These are phyloP conservation scores for Houttuynia cordata DNA, from an alignment of 164 flowering plant genomes.

Conservation along the genomic window DNA sequence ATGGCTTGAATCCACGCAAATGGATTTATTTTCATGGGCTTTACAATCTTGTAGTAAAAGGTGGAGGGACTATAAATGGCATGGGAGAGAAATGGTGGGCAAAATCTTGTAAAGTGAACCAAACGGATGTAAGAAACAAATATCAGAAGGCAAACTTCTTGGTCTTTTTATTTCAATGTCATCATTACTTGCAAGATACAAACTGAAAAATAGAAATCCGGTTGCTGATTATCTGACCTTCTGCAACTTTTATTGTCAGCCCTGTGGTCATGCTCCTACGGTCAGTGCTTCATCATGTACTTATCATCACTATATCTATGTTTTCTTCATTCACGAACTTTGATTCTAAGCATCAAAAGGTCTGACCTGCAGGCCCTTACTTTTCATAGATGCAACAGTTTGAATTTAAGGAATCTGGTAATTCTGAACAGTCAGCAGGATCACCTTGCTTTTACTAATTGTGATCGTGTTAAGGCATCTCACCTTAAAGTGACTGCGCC, in stretches of 20 bases:
- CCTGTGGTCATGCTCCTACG: constrained; percentile 82
- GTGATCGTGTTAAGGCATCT: constrained; percentile 38
- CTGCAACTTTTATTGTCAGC: constrained; percentile 39
- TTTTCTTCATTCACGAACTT: neutral
- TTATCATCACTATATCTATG: neutral
- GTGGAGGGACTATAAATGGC: constrained; percentile 70
- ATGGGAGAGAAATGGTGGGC: constrained; percentile 94
- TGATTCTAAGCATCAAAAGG: neutral
- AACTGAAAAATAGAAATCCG: neutral
- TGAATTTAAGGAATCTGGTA: constrained; percentile 39
- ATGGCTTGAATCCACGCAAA: constrained; percentile 43
- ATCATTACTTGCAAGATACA: neutral
- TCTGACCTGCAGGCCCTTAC: constrained; percentile 60
- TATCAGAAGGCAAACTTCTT: too few relatives aligned
- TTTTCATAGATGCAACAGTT: constrained; percentile 64
- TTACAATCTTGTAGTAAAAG: constrained; percentile 53
- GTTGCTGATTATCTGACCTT: constrained; percentile 8
- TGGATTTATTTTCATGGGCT: constrained; percentile 81
- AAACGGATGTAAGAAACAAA: constrained; percentile 32
- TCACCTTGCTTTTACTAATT: constrained; percentile 74
- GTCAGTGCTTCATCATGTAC: constrained; percentile 26
- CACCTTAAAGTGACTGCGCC: constrained; percentile 54
- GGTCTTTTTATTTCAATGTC: neutral
- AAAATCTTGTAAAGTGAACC: constrained; percentile 68
- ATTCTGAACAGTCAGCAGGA: constrained; percentile 68